Evolutionary conservation across 371 early-diverging fungal species (phyloP), one percentile per base, ranked within the genome.

Genomic region (Choanephora cucurbitarum): DNA sequence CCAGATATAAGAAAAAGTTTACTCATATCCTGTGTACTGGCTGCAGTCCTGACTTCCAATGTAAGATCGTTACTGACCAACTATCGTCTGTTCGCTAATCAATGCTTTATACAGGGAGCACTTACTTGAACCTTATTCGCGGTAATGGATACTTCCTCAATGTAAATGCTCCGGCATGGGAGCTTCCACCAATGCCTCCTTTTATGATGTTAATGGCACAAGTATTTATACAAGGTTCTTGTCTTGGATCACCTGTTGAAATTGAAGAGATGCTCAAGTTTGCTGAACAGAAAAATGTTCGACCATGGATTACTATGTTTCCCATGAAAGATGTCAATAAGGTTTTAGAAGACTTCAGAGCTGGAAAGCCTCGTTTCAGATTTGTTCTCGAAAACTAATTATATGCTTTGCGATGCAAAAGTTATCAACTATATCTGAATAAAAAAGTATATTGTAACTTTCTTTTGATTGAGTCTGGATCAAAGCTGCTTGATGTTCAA

Each of bases 231-330:
- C 67, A 64, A 3, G 90, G 89, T 0, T 87, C 88, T 28, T 39
- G 81, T 44, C 85, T 89, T 58, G 91, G 89, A 50, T 72, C 79
- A 21, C 66, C 58, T 23, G 28, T 54, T 2, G 64, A 65, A 3
- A 67, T 86, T 33, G 58, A 68, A 45, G 81, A 82, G 49, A 86
- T 85, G 75, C 72, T 92, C 14, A 69, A 80, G n/a, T 84, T 90
- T 64, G 86, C 89, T 3, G 77, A 76, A 57, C 62, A 84, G 65
- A 73, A 86, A 40, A 63, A 75, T 42, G 76, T 90, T 41, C 58
- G 68, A 21, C 87, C 88, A 18, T 77, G 77, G 71, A 81, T 89
- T 52, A 74, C 85, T 58, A 67, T 58, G 47, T 68, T 75, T 63
- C 77, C 80, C 11, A 82, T 90, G 70, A 60, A 51, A 15, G 61